Base-by-base conservation (phyloP, 805 yeast species). In the Starmerella stigmatis region DNA sequence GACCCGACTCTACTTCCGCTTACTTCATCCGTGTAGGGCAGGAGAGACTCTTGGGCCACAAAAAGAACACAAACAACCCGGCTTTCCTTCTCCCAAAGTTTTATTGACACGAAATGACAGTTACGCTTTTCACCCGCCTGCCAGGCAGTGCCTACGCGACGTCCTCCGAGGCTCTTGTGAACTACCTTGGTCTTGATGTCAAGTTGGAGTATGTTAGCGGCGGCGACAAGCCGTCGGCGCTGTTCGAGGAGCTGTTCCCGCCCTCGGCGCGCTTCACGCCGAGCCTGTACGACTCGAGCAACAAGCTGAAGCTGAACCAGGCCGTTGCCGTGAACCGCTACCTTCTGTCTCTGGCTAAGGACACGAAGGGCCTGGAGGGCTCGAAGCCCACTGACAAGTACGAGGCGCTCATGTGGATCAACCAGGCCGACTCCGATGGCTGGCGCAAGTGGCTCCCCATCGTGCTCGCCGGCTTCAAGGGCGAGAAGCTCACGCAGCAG, bases 401-500 rank as follows among this genome's bases (percentile, higher is more conserved):
- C 46, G 48, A 43, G 60, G 70, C 84, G 57, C 64, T 88, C 56
- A 79, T 71, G 69, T 86, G 94, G 94, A 57, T 78, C 61, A 84
- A 94, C 3, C 69, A 82, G 56, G 71, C 78, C 63, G 82, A 79
- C 72, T 58, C 75, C 58, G 95, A 88, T 59, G 57, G 81, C 46
- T 61, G 79, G 51, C 57, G 68, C 40, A 58, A 65, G 47, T 57
- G 71, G 45, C 72, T 72, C 48, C 58, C 54, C 34, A 74, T 75
- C 50, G 74, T 83, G 65, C 60, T 62, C 48, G 81, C 84, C 53
- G 60, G 81, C 46, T 59, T 65, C 43, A 94, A 94, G 59, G 66
- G 62, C 45, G 64, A 55, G 46, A 86, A 92, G 56, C 84, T 76
- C 79, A 80, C 82, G 80, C 83, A 83, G 77, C 80, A 79, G 70